A percentile compares a stretch with the other conserved stretches of the same genome.
Evolutionary conservation across 1,139 yeast species (phyloP).

Genomic region (Hanseniaspora gamundiae): DNA sequence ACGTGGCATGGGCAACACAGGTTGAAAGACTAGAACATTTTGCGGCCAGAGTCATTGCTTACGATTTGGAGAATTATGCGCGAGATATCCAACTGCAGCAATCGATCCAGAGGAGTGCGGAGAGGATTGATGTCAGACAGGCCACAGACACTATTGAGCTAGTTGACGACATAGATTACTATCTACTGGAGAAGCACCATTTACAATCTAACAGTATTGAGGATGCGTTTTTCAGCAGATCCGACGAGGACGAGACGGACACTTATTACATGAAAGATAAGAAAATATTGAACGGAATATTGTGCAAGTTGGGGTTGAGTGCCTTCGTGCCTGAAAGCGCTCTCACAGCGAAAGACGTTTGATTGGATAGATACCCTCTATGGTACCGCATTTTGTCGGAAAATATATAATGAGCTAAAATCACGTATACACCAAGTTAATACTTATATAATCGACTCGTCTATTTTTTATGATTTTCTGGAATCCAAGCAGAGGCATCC

Average conservation of each 20-base stretch:
- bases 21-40: conserved; percentile 54
- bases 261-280: conserved; percentile 9
- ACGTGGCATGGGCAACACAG: conserved; percentile 57
- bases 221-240: conserved; percentile 1
- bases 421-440: too few species aligned
- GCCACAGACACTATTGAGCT: conserved; percentile 72
- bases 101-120: conserved; percentile 39
- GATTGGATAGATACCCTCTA: background rate
- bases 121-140: conserved; percentile 46
- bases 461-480: conserved; percentile 6
- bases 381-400: background rate
- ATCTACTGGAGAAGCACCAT: conserved; percentile 29
- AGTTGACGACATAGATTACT: conserved; percentile 65
- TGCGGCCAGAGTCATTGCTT: conserved; percentile 47
- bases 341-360: background rate
- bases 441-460: too few species aligned
- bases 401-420: background rate
- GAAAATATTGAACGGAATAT: background rate
- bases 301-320: background rate
- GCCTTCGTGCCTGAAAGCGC: background rate
- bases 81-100: conserved; percentile 27
- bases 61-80: conserved; percentile 32
- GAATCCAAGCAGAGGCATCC: conserved; percentile 5
- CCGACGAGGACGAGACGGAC: background rate
- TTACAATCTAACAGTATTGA: conserved; percentile 23